Percentiles rank a stretch among this genome's conserved stretches.
phyloP scores from a whole-genome alignment of 2,329 filamentous ascomycete genomes.

The Golovinomyces cichoracearum region DNA sequence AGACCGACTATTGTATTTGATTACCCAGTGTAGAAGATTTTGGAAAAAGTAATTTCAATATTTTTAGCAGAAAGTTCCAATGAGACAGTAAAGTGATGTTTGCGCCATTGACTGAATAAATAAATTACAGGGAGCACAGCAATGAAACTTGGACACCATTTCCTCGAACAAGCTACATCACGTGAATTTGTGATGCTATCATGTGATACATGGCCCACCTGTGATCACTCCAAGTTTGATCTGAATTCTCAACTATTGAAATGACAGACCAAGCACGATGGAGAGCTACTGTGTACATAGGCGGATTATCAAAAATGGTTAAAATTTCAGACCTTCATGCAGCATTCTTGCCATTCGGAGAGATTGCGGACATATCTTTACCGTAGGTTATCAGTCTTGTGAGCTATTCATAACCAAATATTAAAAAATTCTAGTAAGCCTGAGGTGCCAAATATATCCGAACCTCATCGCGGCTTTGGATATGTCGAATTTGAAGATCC shows the following conservation, averaged over 20 bases:
- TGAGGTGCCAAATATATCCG: constrained; percentile 50
- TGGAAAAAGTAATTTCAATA: too few relatives aligned
- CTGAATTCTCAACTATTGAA: too few relatives aligned
- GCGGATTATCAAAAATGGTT: constrained; percentile 59
- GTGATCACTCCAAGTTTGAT: too few relatives aligned
- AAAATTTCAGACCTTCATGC: constrained; percentile 53
- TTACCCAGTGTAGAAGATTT: too few relatives aligned
- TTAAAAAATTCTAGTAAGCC: constrained; percentile 28
- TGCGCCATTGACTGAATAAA: too few relatives aligned
- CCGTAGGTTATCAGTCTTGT: constrained; percentile 21
- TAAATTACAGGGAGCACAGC: too few relatives aligned
- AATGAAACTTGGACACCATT: background rate
- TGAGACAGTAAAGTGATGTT: too few relatives aligned
- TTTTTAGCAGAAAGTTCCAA: too few relatives aligned
- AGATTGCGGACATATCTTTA: constrained; percentile 72
- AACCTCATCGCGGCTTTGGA: constrained; percentile 73
- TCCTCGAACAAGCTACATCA: background rate
- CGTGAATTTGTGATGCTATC: background rate
- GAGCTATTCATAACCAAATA: constrained; percentile 2
- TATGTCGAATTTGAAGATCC: constrained; percentile 84
- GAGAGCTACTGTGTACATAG: constrained; percentile 81
- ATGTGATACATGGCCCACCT: too few relatives aligned
- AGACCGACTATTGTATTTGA: too few relatives aligned
- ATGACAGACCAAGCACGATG: constrained; percentile 68
- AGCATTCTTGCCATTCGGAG: constrained; percentile 89